Evolutionary conservation across 2,329 filamentous ascomycete genomes (phyloP).

Genomic region (Arachnopeziza araneosa): DNA sequence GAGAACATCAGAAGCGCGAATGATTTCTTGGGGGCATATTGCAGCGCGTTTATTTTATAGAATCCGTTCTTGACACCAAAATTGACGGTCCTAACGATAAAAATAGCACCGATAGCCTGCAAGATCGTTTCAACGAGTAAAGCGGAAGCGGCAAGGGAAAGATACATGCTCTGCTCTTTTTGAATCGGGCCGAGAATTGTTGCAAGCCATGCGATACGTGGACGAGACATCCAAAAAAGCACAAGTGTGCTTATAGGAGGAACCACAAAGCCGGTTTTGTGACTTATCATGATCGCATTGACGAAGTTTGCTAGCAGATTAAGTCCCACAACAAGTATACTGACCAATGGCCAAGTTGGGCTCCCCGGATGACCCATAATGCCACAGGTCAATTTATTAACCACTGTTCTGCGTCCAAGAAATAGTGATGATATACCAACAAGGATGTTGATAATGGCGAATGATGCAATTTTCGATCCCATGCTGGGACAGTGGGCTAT

Average conservation of each 20-base stretch:
- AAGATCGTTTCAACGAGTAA: not conserved
- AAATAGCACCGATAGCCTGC: not conserved
- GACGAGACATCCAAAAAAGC: not conserved
- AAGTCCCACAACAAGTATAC: not conserved
- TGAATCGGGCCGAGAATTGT: not conserved
- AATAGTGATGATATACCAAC: not conserved
- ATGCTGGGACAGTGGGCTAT: not conserved
- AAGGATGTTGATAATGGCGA: not conserved
- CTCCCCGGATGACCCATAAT: not conserved
- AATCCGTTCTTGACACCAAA: not conserved
- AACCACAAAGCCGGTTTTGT: not conserved
- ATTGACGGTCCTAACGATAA: not conserved
- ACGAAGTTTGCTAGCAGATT: not conserved
- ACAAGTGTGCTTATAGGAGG: not conserved
- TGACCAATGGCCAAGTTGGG: not conserved
- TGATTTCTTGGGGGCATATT: not conserved
- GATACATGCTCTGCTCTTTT: not conserved
- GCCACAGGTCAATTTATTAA: not conserved
- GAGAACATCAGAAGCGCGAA: not conserved
- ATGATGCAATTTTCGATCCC: slow-evolving; percentile 1
- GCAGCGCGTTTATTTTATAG: not conserved
- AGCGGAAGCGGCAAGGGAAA: not conserved
- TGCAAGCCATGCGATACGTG: not conserved
- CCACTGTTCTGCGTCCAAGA: not conserved
- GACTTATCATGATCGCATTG: slow-evolving; percentile 1